phyloP scores from a whole-genome alignment of 768 basidiomycete genomes.

The Collybia nuda region DNA sequence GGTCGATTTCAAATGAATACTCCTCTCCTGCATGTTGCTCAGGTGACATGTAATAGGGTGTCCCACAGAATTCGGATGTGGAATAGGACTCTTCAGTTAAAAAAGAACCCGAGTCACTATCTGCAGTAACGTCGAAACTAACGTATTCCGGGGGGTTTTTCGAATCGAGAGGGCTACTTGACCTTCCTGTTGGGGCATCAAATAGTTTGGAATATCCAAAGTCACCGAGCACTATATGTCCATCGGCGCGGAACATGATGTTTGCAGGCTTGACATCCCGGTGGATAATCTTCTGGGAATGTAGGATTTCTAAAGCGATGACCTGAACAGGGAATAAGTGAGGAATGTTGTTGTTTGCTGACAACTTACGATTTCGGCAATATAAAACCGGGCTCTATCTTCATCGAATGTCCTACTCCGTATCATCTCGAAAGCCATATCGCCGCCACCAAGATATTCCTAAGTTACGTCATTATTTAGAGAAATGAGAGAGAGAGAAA shows the following conservation, averaged over 20 bases:
- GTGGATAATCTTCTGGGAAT: constrained; percentile 1
- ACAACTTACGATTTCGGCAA: constrained; percentile 1
- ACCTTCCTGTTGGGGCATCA: background rate
- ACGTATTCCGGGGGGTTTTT: background rate
- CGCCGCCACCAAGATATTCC: background rate
- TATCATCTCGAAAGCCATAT: constrained; percentile 1
- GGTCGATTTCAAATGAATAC: constrained; percentile 3
- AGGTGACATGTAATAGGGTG: constrained; percentile 5
- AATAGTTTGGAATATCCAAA: constrained; percentile 2
- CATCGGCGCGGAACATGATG: constrained; percentile 2
- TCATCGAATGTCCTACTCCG: background rate
- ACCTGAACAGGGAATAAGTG: background rate
- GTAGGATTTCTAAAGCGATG: constrained; percentile 1
- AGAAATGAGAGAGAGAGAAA: no score
- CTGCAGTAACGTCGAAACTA: constrained; percentile 3
- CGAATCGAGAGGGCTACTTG: background rate
- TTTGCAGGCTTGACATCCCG: constrained; percentile 4
- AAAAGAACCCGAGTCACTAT: background rate
- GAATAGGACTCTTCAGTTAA: background rate
- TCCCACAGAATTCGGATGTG: background rate
- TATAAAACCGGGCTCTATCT: background rate
- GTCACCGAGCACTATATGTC: constrained; percentile 2
- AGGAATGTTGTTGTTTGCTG: background rate
- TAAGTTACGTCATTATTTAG: background rate
- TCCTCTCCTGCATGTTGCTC: constrained; percentile 3